These are phyloP conservation scores for Lactarius akahatsu DNA, from an alignment of 768 basidiomycete species.

Conservation along the genomic window DNA sequence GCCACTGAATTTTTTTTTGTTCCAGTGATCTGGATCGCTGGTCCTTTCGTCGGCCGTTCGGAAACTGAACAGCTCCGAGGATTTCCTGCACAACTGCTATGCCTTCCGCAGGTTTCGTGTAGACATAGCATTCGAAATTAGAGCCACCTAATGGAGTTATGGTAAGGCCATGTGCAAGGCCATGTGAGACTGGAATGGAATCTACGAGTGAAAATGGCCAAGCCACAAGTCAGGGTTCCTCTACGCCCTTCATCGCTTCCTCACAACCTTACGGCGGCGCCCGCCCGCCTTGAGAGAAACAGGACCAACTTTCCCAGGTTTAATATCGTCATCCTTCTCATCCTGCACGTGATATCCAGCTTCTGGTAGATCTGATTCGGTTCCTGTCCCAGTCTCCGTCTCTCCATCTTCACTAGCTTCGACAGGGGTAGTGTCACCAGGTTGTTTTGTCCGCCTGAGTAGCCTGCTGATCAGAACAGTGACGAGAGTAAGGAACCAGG, in stretches of 20 bases:
- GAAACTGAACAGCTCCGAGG: background rate
- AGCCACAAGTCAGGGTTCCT: background rate
- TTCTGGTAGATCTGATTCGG: slow-evolving; percentile 43
- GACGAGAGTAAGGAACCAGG: slow-evolving; percentile 66
- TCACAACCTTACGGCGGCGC: slow-evolving; percentile 58
- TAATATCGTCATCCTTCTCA: slow-evolving; percentile 33
- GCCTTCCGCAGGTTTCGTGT: background rate
- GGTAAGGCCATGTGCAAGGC: too few relatives aligned
- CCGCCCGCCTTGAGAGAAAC: slow-evolving; percentile 59
- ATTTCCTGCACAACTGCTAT: background rate
- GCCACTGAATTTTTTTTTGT: background rate
- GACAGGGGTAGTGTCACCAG: background rate
- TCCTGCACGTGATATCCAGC: slow-evolving; percentile 38
- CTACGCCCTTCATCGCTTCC: slow-evolving; percentile 42
- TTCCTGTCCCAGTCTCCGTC: slow-evolving; percentile 46
- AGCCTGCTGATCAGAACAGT: slow-evolving; percentile 35
- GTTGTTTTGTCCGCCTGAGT: slow-evolving; percentile 23
- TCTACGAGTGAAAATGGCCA: background rate
- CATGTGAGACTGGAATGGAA: slow-evolving; percentile 2
- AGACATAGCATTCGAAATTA: background rate
- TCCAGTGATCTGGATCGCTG: background rate
- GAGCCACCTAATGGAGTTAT: background rate
- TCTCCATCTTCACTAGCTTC: slow-evolving; percentile 44
- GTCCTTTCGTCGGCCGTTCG: background rate
- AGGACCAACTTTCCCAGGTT: slow-evolving; percentile 34